Percentiles rank a stretch among this genome's conserved stretches.
These are phyloP conservation scores for Zygosaccharomyces pseudorouxii DNA, from an alignment of 805 yeast species.

Conservation along the genomic window DNA sequence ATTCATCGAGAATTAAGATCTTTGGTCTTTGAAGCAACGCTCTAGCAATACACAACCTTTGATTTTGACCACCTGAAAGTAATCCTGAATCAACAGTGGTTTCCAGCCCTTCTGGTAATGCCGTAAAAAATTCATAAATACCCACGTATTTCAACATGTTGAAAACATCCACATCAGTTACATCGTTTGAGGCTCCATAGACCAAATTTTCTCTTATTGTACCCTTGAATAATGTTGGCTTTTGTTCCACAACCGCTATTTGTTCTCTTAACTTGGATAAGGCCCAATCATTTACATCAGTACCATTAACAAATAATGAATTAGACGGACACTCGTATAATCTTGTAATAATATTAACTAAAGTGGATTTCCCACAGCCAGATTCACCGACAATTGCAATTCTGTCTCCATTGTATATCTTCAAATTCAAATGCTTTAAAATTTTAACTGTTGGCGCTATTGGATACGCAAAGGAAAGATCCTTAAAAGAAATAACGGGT, in stretches of 20 bases:
- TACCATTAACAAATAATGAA: constrained; percentile 42
- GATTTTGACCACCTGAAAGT: constrained; percentile 89
- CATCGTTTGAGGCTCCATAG: constrained; percentile 46
- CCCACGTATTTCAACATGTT: constrained; percentile 44
- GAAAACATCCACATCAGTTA: constrained; percentile 37
- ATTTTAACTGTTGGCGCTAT: constrained; percentile 29
- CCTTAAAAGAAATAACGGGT: constrained; percentile 38
- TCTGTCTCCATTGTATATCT: constrained; percentile 43
- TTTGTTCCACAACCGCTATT: constrained; percentile 72
- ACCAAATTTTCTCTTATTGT: constrained; percentile 64
- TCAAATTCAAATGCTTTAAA: constrained; percentile 42
- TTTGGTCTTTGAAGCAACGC: constrained; percentile 68
- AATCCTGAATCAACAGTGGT: constrained; percentile 50
- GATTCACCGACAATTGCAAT: constrained; percentile 78
- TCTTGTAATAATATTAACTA: constrained; percentile 52
- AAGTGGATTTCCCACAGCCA: constrained; percentile 89
- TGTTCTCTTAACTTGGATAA: constrained; percentile 45
- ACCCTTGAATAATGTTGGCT: constrained; percentile 67
- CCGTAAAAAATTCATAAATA: constrained; percentile 49
- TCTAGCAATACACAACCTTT: constrained; percentile 78
- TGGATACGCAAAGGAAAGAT: constrained; percentile 50
- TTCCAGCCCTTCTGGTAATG: constrained; percentile 54
- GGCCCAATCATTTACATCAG: constrained; percentile 45
- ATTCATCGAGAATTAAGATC: constrained; percentile 71
- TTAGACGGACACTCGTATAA: constrained; percentile 42